A percentile compares a stretch with the other conserved stretches of the same genome.
Evolutionary conservation across 2,329 filamentous ascomycete genomes (phyloP).

Genomic region (Achaetomium macrosporum): DNA sequence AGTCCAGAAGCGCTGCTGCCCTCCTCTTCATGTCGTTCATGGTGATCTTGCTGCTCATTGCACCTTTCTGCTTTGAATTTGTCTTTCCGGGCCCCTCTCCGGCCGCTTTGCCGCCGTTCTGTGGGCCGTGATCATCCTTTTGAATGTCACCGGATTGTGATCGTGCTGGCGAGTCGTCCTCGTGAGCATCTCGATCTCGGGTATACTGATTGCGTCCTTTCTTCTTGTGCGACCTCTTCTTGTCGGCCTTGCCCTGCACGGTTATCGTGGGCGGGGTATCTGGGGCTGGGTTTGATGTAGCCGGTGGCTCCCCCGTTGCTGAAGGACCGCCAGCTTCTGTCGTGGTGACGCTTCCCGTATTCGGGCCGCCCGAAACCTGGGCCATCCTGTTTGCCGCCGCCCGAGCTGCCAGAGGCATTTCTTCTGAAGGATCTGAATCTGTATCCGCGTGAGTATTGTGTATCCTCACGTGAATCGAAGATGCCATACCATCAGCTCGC

Average conservation of each 20-base stretch:
- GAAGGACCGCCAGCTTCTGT: constrained; percentile 19
- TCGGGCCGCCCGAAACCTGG: constrained; percentile 11
- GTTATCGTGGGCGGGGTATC: constrained; percentile 44
- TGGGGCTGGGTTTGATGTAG: constrained; percentile 40
- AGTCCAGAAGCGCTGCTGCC: constrained; percentile 78
- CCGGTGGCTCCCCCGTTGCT: constrained; percentile 35
- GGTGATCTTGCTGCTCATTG: constrained; percentile 63
- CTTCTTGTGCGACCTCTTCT: constrained; percentile 57
- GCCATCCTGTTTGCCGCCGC: constrained; percentile 30
- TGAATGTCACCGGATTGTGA: constrained; percentile 49
- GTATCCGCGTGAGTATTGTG: constrained; percentile 33
- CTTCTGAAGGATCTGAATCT: constrained; percentile 71
- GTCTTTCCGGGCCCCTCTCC: constrained; percentile 43
- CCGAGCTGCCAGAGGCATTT: constrained; percentile 49
- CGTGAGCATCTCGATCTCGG: constrained; percentile 60
- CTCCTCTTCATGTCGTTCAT: constrained; percentile 86
- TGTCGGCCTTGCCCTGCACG: constrained; percentile 49
- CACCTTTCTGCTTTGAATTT: constrained; percentile 46
- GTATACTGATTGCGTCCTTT: constrained; percentile 78
- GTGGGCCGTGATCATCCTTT: constrained; percentile 37
- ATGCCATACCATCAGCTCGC: constrained; percentile 64
- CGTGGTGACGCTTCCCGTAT: constrained; percentile 16
- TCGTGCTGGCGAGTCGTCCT: constrained; percentile 52
- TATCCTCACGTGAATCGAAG: constrained; percentile 28
- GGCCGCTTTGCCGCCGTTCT: constrained; percentile 26